These are phyloP conservation scores for Trichoderma erinaceum DNA, from an alignment of 495 filamentous ascomycete species.

Conservation along the genomic window DNA sequence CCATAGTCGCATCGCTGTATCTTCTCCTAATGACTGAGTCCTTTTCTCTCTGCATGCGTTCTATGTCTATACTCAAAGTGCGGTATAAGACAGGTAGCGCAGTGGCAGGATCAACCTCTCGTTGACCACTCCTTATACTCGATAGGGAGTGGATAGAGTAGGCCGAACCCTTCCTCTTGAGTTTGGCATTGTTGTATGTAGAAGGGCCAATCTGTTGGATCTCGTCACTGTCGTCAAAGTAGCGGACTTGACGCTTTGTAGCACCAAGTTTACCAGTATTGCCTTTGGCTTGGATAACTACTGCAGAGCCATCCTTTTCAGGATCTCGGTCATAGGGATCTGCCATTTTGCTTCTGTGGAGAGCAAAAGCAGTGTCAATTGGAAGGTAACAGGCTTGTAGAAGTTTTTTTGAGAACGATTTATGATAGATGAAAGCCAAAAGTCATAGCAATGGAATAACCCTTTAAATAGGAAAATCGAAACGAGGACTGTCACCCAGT, in stretches of 20 bases:
- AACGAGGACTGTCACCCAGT: not conserved
- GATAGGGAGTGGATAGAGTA: not conserved
- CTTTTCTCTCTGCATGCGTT: not conserved
- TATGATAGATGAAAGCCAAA: not conserved
- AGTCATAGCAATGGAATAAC: not conserved
- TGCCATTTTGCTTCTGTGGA: not conserved
- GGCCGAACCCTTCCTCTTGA: not conserved
- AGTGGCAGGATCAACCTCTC: not conserved
- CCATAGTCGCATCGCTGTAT: not conserved
- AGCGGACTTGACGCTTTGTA: not conserved
- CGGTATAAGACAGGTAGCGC: not conserved
- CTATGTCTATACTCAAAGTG: not conserved
- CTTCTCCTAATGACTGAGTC: not conserved
- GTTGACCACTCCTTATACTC: not conserved
- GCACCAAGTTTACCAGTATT: not conserved
- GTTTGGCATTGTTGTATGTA: not conserved
- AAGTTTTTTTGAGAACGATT: not conserved
- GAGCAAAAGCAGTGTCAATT: not conserved
- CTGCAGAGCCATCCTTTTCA: not conserved
- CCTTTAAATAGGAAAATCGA: not conserved
- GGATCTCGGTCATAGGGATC: not conserved
- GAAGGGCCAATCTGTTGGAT: not conserved
- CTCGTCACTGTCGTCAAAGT: not conserved
- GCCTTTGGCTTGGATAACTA: no score
- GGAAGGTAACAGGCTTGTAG: not conserved